These are phyloP conservation scores for Phytomonas serpens DNA, from an alignment of 208 protist species.

Conservation along the genomic window DNA sequence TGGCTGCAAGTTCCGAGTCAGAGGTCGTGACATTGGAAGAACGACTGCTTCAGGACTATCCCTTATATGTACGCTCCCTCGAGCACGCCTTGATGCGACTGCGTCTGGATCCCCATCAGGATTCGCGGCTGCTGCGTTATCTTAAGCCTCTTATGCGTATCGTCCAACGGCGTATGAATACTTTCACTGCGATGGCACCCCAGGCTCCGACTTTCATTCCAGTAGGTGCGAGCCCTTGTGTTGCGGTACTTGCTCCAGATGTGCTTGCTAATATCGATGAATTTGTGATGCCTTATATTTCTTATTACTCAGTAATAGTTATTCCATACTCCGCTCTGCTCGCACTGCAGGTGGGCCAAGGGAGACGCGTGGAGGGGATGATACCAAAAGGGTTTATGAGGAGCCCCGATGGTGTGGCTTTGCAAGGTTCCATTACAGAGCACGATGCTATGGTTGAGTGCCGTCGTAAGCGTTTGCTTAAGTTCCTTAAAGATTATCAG, in stretches of 20 bases:
- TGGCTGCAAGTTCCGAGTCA: constrained; percentile 23
- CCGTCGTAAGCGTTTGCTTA: constrained; percentile 31
- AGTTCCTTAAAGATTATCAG: constrained; percentile 54
- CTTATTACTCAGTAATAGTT: constrained; percentile 69
- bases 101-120: constrained; percentile 38
- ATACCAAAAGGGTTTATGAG: constrained; percentile 19
- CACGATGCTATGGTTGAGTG: constrained; percentile 33
- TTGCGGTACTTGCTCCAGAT: constrained; percentile 74
- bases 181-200: constrained; percentile 52
- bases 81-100: constrained; percentile 56
- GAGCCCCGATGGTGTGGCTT: neutral
- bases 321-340: constrained; percentile 66
- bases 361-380: constrained; percentile 29
- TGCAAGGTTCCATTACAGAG: constrained; percentile 35
- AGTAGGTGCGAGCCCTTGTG: constrained; percentile 14
- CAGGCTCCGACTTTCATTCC: constrained; percentile 61
- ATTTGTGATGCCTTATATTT: constrained; percentile 64
- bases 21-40: constrained; percentile 34
- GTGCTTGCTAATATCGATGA: constrained; percentile 69
- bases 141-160: constrained; percentile 58
- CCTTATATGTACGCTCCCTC: constrained; percentile 48
- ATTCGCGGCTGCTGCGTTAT: constrained; percentile 47
- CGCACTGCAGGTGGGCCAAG: constrained; percentile 39
- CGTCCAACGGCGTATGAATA: constrained; percentile 73
- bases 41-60: constrained; percentile 41